Evolutionary conservation across 1,139 yeast species (phyloP).

Genomic region (Lodderomyces jiufengensis): DNA sequence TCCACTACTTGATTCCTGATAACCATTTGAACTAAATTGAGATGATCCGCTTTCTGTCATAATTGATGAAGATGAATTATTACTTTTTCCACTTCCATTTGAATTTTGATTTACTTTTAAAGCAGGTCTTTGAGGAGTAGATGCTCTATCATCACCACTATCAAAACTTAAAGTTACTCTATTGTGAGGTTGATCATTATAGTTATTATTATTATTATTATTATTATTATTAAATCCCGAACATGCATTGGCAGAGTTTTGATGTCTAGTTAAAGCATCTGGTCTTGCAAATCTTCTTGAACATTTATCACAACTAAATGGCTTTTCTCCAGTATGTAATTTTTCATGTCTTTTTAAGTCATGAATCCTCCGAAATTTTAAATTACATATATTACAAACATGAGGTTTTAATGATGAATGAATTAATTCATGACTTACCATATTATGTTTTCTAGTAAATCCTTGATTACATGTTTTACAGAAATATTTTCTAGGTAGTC

Average conservation of each 20-base stretch:
- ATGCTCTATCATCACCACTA: background rate
- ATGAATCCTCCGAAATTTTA: slow-evolving; percentile 67
- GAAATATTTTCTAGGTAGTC: slow-evolving; percentile 30
- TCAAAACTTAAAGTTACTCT: no score
- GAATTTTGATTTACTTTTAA: slow-evolving; percentile 2
- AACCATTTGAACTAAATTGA: slow-evolving; percentile 2
- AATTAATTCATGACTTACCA: slow-evolving; percentile 68
- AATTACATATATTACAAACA: slow-evolving; percentile 59
- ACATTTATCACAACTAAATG: slow-evolving; percentile 60
- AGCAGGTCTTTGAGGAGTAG: slow-evolving; percentile 2
- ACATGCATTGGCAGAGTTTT: slow-evolving; percentile 46
- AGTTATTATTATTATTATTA: background rate
- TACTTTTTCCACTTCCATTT: background rate
- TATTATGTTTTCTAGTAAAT: slow-evolving; percentile 68
- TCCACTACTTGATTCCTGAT: slow-evolving; percentile 3
- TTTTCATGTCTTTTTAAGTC: slow-evolving; percentile 75
- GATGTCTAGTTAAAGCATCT: slow-evolving; percentile 70
- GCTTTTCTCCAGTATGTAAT: slow-evolving; percentile 74
- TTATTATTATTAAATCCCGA: slow-evolving; percentile 14
- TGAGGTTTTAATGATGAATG: slow-evolving; percentile 69
- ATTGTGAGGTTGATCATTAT: no score
- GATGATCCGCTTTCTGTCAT: background rate
- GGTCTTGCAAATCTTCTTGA: slow-evolving; percentile 69
- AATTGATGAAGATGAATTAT: background rate
- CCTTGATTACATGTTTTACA: slow-evolving; percentile 62